These are phyloP conservation scores for Glycine soja DNA, from an alignment of 306 rosid species.

Conservation along the genomic window DNA sequence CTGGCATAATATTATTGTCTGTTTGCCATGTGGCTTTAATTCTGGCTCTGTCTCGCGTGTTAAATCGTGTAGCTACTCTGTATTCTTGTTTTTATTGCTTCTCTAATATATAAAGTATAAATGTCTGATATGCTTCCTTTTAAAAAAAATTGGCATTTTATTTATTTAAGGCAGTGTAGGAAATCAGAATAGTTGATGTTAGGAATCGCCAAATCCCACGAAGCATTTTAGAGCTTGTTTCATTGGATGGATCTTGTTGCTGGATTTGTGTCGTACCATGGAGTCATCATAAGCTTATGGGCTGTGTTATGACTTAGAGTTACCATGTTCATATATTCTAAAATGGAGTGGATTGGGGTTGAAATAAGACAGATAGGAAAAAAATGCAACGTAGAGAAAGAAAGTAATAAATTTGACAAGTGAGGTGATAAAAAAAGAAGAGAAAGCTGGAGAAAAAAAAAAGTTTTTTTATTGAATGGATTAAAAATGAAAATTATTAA, in stretches of 20 bases:
- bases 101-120: not conserved
- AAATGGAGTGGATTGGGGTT: no score
- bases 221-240: not conserved
- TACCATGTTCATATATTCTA: no score
- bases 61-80: not conserved
- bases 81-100: slow-evolving; percentile 33
- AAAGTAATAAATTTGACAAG: no score
- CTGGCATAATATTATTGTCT: slow-evolving; percentile 3
- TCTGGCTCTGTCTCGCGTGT: slow-evolving; percentile 5
- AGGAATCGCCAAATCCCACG: not conserved
- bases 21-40: slow-evolving; percentile 40
- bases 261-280: not conserved
- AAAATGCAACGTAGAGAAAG: no score
- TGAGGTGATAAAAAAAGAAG: no score
- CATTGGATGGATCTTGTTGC: not conserved
- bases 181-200: not conserved
- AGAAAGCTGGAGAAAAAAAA: no score
- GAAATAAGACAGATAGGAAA: no score
- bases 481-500: no score
- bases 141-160: no score
- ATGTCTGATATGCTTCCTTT: not conserved
- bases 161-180: no score
- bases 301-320: no score
- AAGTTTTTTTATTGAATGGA: no score
- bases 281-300: not conserved